Conservation (phyloP, 139 green algal species). For the Penium margaritaceum region DNA sequence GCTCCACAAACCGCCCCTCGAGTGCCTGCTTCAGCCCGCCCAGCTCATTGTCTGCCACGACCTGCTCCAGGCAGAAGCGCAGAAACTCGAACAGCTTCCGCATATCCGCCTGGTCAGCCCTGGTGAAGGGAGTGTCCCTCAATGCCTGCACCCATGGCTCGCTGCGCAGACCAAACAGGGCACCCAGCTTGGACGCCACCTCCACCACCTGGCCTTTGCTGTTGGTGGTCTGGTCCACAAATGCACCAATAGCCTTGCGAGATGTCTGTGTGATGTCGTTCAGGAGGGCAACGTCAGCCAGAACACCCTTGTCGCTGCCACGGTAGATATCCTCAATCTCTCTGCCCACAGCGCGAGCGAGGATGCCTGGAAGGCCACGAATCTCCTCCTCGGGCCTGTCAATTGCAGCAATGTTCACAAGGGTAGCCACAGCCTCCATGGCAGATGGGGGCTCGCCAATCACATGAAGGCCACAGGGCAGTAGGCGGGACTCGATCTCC, state of each 20-base stretch:
- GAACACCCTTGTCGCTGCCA: slow-evolving; percentile 60
- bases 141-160: slow-evolving; percentile 68
- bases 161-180: slow-evolving; percentile 42
- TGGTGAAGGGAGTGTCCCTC: slow-evolving; percentile 67
- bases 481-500: slow-evolving; percentile 96
- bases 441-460: slow-evolving; percentile 82
- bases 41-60: slow-evolving; percentile 98
- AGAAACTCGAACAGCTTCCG: slow-evolving; percentile 84
- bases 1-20: slow-evolving; percentile 81
- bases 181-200: slow-evolving; percentile 19
- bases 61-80: slow-evolving; percentile 83
- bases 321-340: slow-evolving; percentile 92
- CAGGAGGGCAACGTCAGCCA: slow-evolving; percentile 80
- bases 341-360: slow-evolving; percentile 73
- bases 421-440: slow-evolving; percentile 88
- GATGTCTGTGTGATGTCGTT: slow-evolving; percentile 80
- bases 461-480: slow-evolving; percentile 95
- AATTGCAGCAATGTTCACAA: slow-evolving; percentile 96
- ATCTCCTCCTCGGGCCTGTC: slow-evolving; percentile 79
- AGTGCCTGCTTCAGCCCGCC: slow-evolving; percentile 78
- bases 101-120: slow-evolving; percentile 70
- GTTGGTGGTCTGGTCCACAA: slow-evolving; percentile 77
- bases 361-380: slow-evolving; percentile 77
- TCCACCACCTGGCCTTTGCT: slow-evolving; percentile 41
- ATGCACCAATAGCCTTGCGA: slow-evolving; percentile 68